Conservation (phyloP, 495 filamentous ascomycete genomes). For the Venustampulla echinocandica region DNA sequence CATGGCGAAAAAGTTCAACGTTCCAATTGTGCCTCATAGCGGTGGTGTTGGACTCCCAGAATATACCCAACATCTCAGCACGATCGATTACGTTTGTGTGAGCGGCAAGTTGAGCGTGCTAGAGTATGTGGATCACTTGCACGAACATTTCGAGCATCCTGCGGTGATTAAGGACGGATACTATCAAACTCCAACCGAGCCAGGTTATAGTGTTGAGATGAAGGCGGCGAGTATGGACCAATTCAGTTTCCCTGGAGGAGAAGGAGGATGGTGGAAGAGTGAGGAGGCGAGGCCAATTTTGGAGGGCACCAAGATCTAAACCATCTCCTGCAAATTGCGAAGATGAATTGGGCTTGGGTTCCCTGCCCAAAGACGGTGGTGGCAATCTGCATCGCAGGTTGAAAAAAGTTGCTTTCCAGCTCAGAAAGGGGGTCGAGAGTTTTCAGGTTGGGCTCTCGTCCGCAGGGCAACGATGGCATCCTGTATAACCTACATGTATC, state of each 20-base stretch:
- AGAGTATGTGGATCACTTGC: conserved; percentile 89
- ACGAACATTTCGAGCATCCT: conserved; percentile 87
- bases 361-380: conserved; percentile 55
- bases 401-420: too few relatives aligned
- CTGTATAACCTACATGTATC: not conserved
- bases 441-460: conserved; percentile 36
- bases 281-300: conserved; percentile 61
- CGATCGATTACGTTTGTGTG: conserved; percentile 89
- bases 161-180: conserved; percentile 73
- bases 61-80: conserved; percentile 89
- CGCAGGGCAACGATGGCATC: conserved; percentile 51
- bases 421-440: conserved; percentile 14
- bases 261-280: conserved; percentile 75
- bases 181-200: conserved; percentile 73
- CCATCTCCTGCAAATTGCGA: conserved; percentile 4
- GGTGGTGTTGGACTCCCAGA: conserved; percentile 89
- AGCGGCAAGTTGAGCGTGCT: conserved; percentile 71
- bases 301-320: conserved; percentile 44
- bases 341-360: conserved; percentile 29
- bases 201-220: conserved; percentile 92
- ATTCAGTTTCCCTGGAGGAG: conserved; percentile 65
- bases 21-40: conserved; percentile 82
- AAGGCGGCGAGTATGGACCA: conserved; percentile 75
- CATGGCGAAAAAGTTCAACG: conserved; percentile 75
- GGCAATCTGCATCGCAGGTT: conserved; percentile 41